Percentiles rank a stretch among this genome's conserved stretches.
Evolutionary conservation across 2,329 filamentous ascomycete genomes (phyloP).

Genomic region (Aureobasidium namibiae): DNA sequence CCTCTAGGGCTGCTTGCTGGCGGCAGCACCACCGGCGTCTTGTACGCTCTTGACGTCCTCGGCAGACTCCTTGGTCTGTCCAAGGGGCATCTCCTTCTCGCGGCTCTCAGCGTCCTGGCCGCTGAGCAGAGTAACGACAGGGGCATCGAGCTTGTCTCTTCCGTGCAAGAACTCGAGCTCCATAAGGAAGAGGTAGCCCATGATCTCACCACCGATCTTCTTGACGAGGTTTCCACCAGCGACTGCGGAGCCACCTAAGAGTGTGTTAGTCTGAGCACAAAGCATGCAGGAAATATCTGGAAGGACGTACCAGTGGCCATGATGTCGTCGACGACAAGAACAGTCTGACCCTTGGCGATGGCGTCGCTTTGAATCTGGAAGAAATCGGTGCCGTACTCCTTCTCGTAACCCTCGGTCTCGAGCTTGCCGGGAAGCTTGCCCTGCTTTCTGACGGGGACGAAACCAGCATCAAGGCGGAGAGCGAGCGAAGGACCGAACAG

Average conservation of each 20-base stretch:
- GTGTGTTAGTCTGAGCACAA: constrained; percentile 2
- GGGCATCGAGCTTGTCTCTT: constrained; percentile 76
- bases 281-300: constrained; percentile 9
- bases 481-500: constrained; percentile 89
- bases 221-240: constrained; percentile 81
- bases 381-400: constrained; percentile 91
- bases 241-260: constrained; percentile 75
- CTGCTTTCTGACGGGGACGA: constrained; percentile 89
- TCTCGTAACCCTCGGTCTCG: constrained; percentile 77
- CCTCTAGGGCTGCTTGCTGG: constrained; percentile 16
- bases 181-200: constrained; percentile 91
- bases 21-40: constrained; percentile 19
- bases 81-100: constrained; percentile 16
- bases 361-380: constrained; percentile 93
- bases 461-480: constrained; percentile 70
- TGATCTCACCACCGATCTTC: constrained; percentile 74
- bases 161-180: constrained; percentile 92
- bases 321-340: constrained; percentile 92
- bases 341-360: constrained; percentile 77
- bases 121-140: constrained; percentile 73
- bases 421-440: constrained; percentile 87
- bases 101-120: constrained; percentile 40
- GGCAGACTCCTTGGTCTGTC: constrained; percentile 19
- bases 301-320: constrained; percentile 80
- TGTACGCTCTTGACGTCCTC: constrained; percentile 18